Percentiles rank a stretch among this genome's conserved stretches.
Evolutionary conservation across 2,329 filamentous ascomycete species (phyloP).

Genomic region (Cordyceps militaris): DNA sequence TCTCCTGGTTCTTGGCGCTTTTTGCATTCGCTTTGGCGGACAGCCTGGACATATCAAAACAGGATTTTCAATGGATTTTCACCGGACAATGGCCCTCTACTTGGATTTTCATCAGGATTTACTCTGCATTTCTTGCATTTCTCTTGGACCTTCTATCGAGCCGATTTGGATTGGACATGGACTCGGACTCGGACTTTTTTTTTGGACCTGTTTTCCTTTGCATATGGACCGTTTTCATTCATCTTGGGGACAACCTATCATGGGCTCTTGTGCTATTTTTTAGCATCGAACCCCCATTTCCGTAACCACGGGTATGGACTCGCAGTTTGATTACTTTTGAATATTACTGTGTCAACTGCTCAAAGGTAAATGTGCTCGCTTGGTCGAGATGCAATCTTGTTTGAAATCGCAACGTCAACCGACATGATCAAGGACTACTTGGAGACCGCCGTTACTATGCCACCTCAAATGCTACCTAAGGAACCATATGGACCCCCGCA

Average conservation of each 20-base stretch:
- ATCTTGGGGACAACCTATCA: background rate
- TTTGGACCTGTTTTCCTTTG: background rate
- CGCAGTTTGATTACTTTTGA: slow-evolving; percentile 11
- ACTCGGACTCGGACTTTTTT: slow-evolving; percentile 1
- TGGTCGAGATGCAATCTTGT: background rate
- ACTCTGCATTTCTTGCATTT: background rate
- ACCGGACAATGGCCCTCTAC: background rate
- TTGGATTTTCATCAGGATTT: background rate
- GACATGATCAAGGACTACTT: background rate
- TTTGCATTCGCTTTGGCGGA: background rate
- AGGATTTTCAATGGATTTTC: background rate
- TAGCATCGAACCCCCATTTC: background rate
- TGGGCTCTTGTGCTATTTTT: background rate
- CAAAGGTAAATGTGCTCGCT: slow-evolving; percentile 4
- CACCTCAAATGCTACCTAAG: background rate
- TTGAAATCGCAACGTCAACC: background rate
- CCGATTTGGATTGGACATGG: slow-evolving; percentile 2
- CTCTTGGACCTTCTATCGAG: background rate
- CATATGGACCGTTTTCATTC: background rate
- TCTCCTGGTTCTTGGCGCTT: background rate
- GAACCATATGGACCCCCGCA: slow-evolving; percentile 2
- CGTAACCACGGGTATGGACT: background rate
- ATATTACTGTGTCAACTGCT: slow-evolving; percentile 11
- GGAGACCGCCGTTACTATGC: background rate
- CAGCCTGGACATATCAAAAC: background rate